Evolutionary conservation across 768 basidiomycete genomes (phyloP).

Genomic region (Cystobasidium tubakii): DNA sequence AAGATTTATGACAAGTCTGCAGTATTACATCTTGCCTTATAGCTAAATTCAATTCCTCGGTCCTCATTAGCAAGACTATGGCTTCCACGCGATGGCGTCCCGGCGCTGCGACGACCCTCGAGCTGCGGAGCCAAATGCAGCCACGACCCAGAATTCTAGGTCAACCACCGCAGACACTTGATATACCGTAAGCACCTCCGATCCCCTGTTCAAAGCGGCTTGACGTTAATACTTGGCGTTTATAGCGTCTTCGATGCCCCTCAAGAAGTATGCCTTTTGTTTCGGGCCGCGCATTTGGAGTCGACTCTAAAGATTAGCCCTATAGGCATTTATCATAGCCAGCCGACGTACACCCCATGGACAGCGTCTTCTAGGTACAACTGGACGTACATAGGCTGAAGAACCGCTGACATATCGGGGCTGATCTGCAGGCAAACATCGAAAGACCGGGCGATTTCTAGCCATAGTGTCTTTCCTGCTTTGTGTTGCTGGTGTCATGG

Average conservation of each 20-base stretch:
- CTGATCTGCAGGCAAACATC: neutral
- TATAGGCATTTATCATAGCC: slow-evolving; percentile 5
- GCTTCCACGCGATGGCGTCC: neutral
- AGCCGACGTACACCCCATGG: neutral
- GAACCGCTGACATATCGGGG: neutral
- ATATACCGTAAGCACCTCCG: neutral
- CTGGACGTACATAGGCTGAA: no score
- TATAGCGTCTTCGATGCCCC: neutral
- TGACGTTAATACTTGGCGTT: no score
- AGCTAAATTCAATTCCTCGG: no score
- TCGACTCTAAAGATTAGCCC: no score
- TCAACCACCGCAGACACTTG: neutral
- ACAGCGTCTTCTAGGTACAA: neutral
- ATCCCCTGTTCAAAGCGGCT: neutral
- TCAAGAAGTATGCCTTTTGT: neutral
- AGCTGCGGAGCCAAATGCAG: neutral
- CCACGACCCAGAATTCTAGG: slow-evolving; percentile 1
- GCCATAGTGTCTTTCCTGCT: neutral
- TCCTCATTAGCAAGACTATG: neutral
- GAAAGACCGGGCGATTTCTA: neutral
- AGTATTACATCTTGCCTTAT: slow-evolving; percentile 4
- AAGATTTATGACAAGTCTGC: no score
- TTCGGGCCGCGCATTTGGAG: no score
- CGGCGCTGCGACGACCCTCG: neutral
- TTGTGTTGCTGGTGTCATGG: slow-evolving; percentile 16